Evolutionary conservation across 129 eudicot genomes (phyloP).

Genomic region (Pseudognaphalium luteoalbum): DNA sequence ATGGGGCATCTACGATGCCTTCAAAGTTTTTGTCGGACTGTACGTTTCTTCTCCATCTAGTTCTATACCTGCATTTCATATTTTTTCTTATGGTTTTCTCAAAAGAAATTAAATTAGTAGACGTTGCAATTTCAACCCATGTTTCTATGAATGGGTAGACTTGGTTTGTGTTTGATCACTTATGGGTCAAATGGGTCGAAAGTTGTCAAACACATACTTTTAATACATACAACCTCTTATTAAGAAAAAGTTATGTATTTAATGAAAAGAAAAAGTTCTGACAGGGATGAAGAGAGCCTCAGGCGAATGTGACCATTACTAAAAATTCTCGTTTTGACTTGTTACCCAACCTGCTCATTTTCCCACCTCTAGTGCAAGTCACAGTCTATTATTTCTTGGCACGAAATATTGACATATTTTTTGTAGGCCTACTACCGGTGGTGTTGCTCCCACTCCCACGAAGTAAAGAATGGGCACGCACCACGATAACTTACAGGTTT

Average conservation of each 20-base stretch:
- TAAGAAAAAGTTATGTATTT: too few relatives aligned
- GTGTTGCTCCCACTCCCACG: constrained; percentile 45
- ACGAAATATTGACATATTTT: too few relatives aligned
- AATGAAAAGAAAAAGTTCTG: neutral
- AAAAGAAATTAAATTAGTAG: neutral
- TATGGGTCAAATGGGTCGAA: neutral
- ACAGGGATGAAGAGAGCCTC: neutral
- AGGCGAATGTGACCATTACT: neutral
- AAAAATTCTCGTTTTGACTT: neutral
- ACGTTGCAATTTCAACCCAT: neutral
- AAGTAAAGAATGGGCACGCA: constrained; percentile 22
- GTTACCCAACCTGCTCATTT: neutral
- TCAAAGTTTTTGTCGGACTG: constrained; percentile 95
- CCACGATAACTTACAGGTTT: constrained; percentile 4
- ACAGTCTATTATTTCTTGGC: too few relatives aligned
- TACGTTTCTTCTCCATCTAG: constrained; percentile 38
- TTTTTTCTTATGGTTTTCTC: neutral
- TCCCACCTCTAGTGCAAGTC: neutral
- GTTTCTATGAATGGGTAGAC: neutral
- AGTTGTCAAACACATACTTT: neutral
- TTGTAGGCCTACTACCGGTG: constrained; percentile 70
- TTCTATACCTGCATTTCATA: neutral
- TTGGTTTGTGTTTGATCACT: neutral
- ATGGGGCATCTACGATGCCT: constrained; percentile 91
- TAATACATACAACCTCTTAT: neutral